Percentiles rank a stretch among this genome's conserved stretches.
Evolutionary conservation across 495 filamentous ascomycete species (phyloP).

Genomic region (Aspergillus hancockii): DNA sequence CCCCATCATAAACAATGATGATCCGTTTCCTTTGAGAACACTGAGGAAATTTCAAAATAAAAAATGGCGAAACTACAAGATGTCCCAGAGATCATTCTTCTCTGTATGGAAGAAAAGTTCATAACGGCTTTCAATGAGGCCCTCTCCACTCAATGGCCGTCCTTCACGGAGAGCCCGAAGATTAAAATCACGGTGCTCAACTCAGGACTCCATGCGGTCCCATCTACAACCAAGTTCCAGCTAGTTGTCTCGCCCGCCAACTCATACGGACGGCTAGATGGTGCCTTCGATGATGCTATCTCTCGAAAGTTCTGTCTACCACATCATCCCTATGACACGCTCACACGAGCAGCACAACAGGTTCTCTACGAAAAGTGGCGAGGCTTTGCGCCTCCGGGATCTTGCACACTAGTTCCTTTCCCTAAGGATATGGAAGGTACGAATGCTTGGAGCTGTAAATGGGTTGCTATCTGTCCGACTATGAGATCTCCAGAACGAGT

Average conservation of each 20-base stretch:
- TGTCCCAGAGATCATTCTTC: constrained; percentile 20
- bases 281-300: constrained; percentile 56
- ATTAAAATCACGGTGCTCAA: constrained; percentile 9
- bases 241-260: constrained; percentile 55
- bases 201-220: constrained; percentile 8
- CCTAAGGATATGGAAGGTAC: constrained; percentile 25
- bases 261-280: constrained; percentile 52
- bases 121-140: constrained; percentile 14
- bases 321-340: constrained; percentile 42
- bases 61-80: constrained; percentile 7
- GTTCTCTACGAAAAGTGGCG: constrained; percentile 47
- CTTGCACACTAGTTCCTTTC: constrained; percentile 47
- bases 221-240: constrained; percentile 34
- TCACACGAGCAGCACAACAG: constrained; percentile 42
- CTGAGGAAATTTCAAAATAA: neutral
- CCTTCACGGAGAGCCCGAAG: constrained; percentile 2
- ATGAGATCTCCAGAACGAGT: constrained; percentile 45
- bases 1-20: neutral
- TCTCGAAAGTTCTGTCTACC: constrained; percentile 46
- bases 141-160: constrained; percentile 11
- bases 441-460: constrained; percentile 40
- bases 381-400: constrained; percentile 50
- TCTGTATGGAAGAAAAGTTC: constrained; percentile 22
- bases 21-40: neutral
- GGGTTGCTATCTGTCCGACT: constrained; percentile 53